Base-by-base conservation (phyloP, 2,329 filamentous ascomycete species). In the Ustilaginoidea virens region DNA sequence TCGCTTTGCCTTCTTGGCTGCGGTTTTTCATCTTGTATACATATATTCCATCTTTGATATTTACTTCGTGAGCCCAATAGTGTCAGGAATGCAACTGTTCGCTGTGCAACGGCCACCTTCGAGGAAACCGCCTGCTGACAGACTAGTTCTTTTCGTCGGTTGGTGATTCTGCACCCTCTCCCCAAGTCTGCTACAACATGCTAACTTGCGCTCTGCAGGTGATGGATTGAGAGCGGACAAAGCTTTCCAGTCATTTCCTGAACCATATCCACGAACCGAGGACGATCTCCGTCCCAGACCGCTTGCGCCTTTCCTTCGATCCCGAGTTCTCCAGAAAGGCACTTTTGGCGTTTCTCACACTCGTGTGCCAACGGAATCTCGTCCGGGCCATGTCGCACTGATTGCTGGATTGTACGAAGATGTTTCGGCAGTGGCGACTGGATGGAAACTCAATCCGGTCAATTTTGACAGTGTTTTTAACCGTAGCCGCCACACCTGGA, bases 401-500 rank as follows among this genome's bases (percentile, higher is more conserved):
- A 98, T 98, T 44, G 90, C 90, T 5, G 90, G 90, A 4, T 59
- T 98, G 21, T 98, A 98, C 49, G 90, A 98, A 55, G 90, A 98
- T 61, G 90, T 98, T 2, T 96, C 90, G 19, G 80, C 90, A 2
- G 90, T 98, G 13, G 92, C 80, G 17, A 98, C 92, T 1, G 90
- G 90, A 11, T 98, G 90, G 90, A 96, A 98, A 57, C 60, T 94
- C 42, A 98, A 98, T 49, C 90, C 90, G 0, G 90, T 98, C 46
- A 80, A 96, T 48, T 98, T 98, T 46, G 90, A 98, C 58, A 96
- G 87, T 46, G 85, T 98, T 8, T 98, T 98, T 68, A 98, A 98
- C 51, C 74, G 82, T 37, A 96, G 87, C 48, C 67, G 78, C 25
- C 92, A 98, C 56, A 98, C 92, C 6, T 98, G 90, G 90, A 93